These are phyloP conservation scores for Violaceomyces palustris DNA, from an alignment of 1,284 basidiomycete species.

Conservation along the genomic window DNA sequence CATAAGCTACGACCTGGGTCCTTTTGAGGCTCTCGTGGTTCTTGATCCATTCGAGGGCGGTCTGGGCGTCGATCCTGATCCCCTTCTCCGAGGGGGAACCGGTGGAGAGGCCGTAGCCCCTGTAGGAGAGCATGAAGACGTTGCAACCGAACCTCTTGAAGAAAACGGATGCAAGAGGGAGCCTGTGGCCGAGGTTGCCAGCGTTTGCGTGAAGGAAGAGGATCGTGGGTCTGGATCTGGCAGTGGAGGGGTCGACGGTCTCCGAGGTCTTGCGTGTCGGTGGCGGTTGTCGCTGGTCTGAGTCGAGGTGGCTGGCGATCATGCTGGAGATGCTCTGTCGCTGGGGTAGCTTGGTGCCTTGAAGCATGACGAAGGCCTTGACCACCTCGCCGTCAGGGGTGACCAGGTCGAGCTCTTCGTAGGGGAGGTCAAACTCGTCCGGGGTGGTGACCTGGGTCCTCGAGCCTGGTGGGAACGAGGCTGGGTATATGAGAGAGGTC, in stretches of 20 bases:
- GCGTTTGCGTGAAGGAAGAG: slow-evolving; percentile 51
- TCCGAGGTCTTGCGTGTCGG: no score
- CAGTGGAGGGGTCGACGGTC: slow-evolving; percentile 12
- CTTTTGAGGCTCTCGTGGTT: slow-evolving; percentile 64
- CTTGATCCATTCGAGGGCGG: slow-evolving; percentile 68
- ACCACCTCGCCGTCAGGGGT: slow-evolving; percentile 45
- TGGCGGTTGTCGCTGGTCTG: slow-evolving; percentile 6
- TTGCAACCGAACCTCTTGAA: slow-evolving; percentile 78
- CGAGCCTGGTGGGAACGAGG: slow-evolving; percentile 42
- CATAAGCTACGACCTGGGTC: slow-evolving; percentile 63
- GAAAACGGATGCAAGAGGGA: slow-evolving; percentile 83
- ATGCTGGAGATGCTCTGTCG: slow-evolving; percentile 1
- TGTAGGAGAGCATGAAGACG: slow-evolving; percentile 80
- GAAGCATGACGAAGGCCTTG: slow-evolving; percentile 43
- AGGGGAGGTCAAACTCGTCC: slow-evolving; percentile 43
- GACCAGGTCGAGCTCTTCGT: slow-evolving; percentile 32
- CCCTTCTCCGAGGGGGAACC: slow-evolving; percentile 79
- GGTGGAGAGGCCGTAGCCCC: slow-evolving; percentile 82
- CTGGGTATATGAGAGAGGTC: slow-evolving; percentile 46
- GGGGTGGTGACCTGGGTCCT: slow-evolving; percentile 43
- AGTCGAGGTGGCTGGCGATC: slow-evolving; percentile 11
- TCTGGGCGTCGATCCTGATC: slow-evolving; percentile 66
- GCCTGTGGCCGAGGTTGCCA: slow-evolving; percentile 63
- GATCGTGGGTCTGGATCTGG: slow-evolving; percentile 34
- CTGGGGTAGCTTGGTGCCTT: slow-evolving; percentile 13